phyloP scores from a whole-genome alignment of 352 stramenopile genomes.

The Achlya hypogyna region DNA sequence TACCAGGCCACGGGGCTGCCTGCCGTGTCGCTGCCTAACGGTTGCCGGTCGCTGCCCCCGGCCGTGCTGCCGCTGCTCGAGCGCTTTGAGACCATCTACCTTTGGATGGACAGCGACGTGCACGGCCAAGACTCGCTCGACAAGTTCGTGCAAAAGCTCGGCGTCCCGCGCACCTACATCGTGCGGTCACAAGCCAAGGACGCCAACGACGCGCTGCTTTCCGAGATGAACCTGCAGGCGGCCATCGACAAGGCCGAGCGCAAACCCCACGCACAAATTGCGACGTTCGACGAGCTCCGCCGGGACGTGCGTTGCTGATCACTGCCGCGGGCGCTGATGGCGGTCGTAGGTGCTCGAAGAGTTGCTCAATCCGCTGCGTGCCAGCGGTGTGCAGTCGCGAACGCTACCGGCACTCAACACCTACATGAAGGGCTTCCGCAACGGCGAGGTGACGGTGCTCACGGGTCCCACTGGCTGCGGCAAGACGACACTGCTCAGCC shows the following conservation, averaged over 20 bases:
- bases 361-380: constrained; percentile 91
- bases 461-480: constrained; percentile 95
- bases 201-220: constrained; percentile 95
- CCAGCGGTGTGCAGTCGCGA: constrained; percentile 87
- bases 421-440: constrained; percentile 94
- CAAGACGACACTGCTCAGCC: constrained; percentile 92
- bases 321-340: background rate
- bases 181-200: constrained; percentile 90
- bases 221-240: constrained; percentile 77
- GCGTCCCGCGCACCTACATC: constrained; percentile 84
- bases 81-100: constrained; percentile 94
- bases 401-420: constrained; percentile 92
- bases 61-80: constrained; percentile 94
- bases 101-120: constrained; percentile 99
- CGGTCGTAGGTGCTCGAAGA: constrained; percentile 87
- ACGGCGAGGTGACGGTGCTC: constrained; percentile 97
- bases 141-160: constrained; percentile 96
- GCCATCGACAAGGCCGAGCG: constrained; percentile 77
- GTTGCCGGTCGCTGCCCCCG: constrained; percentile 90
- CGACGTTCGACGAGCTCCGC: constrained; percentile 88
- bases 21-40: constrained; percentile 95
- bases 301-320: constrained; percentile 33
- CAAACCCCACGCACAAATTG: constrained; percentile 90
- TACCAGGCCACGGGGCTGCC: constrained; percentile 91
- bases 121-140: constrained; percentile 91